Percentiles rank a stretch among this genome's conserved stretches.
Conservation (phyloP, 352 stramenopile genomes). For the Phytophthora chlamydospora region DNA sequence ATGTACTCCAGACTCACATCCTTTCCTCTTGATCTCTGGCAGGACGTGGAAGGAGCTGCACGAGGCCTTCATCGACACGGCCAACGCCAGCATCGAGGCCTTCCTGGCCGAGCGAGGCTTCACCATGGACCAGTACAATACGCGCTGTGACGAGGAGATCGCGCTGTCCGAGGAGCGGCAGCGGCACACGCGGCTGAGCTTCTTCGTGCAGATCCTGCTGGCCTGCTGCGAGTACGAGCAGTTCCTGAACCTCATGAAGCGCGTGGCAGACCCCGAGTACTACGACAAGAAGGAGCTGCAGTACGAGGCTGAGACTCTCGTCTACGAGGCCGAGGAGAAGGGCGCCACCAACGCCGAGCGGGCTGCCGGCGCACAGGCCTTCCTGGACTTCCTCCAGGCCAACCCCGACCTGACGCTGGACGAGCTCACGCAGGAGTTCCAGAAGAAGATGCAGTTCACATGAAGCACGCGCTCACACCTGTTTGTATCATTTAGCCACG, state of each 20-base stretch:
- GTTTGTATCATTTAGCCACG: constrained; percentile 46
- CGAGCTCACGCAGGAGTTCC: constrained; percentile 76
- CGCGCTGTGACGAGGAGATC: constrained; percentile 75
- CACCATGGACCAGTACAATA: constrained; percentile 76
- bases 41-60: constrained; percentile 76
- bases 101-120: constrained; percentile 68
- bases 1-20: constrained; percentile 2
- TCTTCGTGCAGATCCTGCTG: constrained; percentile 83
- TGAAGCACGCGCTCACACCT: constrained; percentile 36
- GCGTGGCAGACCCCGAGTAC: constrained; percentile 77
- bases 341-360: constrained; percentile 31
- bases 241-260: constrained; percentile 87
- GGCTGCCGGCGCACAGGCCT: constrained; percentile 60
- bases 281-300: constrained; percentile 84
- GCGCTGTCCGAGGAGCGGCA: constrained; percentile 72
- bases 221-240: constrained; percentile 85
- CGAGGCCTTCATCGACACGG: constrained; percentile 69
- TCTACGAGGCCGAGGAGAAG: constrained; percentile 59
- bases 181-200: constrained; percentile 77
- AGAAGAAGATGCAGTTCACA: constrained; percentile 69
- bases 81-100: constrained; percentile 71
- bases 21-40: not conserved
- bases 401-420: constrained; percentile 74
- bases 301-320: constrained; percentile 63
- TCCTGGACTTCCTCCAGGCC: constrained; percentile 74